A percentile compares a stretch with the other conserved stretches of the same genome.
phyloP scores from a whole-genome alignment of 2,329 filamentous ascomycete species.

The Curvularia sp. region DNA sequence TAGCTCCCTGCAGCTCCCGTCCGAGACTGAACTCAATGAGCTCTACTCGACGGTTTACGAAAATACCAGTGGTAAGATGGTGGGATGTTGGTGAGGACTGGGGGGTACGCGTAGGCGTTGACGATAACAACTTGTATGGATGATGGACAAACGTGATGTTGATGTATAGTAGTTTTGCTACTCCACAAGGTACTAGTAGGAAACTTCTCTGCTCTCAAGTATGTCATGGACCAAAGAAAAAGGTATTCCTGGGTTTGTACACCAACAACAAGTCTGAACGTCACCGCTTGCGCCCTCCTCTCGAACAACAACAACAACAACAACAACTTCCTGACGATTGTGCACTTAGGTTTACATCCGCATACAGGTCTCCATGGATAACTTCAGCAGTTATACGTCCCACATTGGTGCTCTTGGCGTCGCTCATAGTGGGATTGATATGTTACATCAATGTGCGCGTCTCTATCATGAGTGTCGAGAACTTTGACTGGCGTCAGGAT shows the following conservation, averaged over 20 bases:
- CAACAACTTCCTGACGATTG: background rate
- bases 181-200: conserved; percentile 1
- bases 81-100: background rate
- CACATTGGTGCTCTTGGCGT: background rate
- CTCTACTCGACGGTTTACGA: conserved; percentile 4
- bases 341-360: background rate
- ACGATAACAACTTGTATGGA: conserved; percentile 2
- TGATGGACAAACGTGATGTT: background rate
- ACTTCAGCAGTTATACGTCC: background rate
- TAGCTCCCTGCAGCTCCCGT: conserved; percentile 1
- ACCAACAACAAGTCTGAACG: background rate
- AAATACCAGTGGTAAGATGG: background rate
- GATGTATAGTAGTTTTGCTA: conserved; percentile 3
- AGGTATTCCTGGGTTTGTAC: background rate
- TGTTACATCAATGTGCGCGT: background rate
- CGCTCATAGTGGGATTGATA: background rate
- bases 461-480: background rate
- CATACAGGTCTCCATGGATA: background rate
- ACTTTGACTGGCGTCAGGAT: background rate
- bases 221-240: background rate
- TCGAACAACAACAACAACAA: background rate
- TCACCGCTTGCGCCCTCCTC: background rate
- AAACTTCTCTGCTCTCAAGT: background rate
- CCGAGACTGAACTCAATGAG: conserved; percentile 4
- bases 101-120: background rate